Evolutionary conservation across 1,284 basidiomycete species (phyloP), one percentile per base, ranked within the genome.

Genomic region (Boletus albobrunnescens): DNA sequence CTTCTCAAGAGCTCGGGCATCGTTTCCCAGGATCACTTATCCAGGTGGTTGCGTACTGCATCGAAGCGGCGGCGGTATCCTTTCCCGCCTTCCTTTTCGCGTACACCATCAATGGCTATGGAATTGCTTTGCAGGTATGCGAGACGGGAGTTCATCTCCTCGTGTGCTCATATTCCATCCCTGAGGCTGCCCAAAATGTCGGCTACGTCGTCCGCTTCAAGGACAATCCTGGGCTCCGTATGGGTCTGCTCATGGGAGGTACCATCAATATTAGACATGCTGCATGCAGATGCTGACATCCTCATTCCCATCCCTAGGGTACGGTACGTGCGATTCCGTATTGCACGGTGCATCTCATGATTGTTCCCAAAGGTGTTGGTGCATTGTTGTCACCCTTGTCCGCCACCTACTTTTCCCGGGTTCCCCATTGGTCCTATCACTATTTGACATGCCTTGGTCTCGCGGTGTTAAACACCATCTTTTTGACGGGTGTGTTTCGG

Each of bases 51-150:
- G 78, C 72, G 3, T 84, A 81, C 56, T 55, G 65, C 2, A 64
- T 85, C 22, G 73, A 79, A 54, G 70, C 76, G 8, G 68, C 79
- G 22, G 78, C 73, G 3, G 73, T 76, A 0, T 82, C 83, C 1
- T 87, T 81, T 56, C 81, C 82, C 3, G 68, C 74, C 1, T 83
- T 82, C 55, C 74, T 76, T 12, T 61, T 82, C 27, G 71, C 73
- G 0, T 82, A 75, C 53, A 59, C 71, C 14, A 65, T 85, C 54
- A 81, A 77, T 49, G 83, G 84, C 0, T 76, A 82, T 46, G 84
- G 82, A 0, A 63, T 79, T 22, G 72, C 81, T 24, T 30, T 59
- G 28, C 51, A 58, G 47, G 58, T 56, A 24, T 31, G 30, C 8
- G 19, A 32, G 20, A 19, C 16, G 5, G 9, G 10, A 19, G 6